Percentiles rank a stretch among this genome's conserved stretches.
phyloP scores from a whole-genome alignment of 2,329 filamentous ascomycete genomes.

The Penicillium polonicum region DNA sequence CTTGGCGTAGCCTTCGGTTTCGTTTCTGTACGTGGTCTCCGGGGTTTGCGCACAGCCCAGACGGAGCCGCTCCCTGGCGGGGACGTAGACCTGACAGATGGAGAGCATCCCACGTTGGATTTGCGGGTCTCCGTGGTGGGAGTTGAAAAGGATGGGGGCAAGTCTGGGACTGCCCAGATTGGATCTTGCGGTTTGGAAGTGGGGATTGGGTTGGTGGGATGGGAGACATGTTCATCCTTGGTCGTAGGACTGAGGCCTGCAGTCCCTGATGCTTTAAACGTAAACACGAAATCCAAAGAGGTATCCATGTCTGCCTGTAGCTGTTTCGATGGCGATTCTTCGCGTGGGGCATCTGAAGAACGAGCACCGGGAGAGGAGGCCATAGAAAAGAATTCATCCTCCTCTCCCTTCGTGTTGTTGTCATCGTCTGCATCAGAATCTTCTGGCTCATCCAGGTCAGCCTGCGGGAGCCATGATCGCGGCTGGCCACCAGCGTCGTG shows the following conservation, averaged over 20 bases:
- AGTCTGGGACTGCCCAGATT: constrained; percentile 23
- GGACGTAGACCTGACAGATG: constrained; percentile 27
- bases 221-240: not conserved
- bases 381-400: constrained; percentile 3
- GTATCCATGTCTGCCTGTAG: not conserved
- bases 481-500: constrained; percentile 46
- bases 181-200: constrained; percentile 14
- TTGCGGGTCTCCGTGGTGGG: constrained; percentile 16
- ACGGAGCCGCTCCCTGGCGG: constrained; percentile 38
- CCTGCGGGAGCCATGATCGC: constrained; percentile 21
- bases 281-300: constrained; percentile 7
- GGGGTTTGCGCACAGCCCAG: constrained; percentile 37
- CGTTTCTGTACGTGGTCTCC: constrained; percentile 26
- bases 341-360: not conserved
- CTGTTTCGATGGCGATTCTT: not conserved
- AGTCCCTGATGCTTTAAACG: constrained; percentile 5
- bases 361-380: not conserved
- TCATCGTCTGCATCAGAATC: constrained; percentile 5
- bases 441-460: constrained; percentile 17
- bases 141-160: constrained; percentile 20
- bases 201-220: constrained; percentile 1
- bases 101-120: constrained; percentile 9
- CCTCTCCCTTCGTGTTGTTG: constrained; percentile 1
- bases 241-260: constrained; percentile 8
- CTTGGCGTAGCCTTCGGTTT: constrained; percentile 23